Percentiles rank a stretch among this genome's conserved stretches.
Conservation (phyloP, 495 filamentous ascomycete genomes). For the Arthonia radiata region DNA sequence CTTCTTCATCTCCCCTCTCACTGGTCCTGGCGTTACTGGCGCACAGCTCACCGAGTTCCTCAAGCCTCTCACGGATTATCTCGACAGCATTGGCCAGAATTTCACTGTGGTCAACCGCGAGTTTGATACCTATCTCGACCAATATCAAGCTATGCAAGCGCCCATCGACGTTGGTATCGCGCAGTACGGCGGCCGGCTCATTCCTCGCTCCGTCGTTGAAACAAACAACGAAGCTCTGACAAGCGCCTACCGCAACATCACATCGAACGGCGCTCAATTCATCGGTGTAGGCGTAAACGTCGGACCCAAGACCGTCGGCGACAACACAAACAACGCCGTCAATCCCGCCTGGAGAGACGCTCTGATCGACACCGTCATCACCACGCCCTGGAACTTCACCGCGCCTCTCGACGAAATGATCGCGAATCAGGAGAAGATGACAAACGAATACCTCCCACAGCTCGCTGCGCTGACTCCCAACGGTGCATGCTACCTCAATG, state of each 20-base stretch:
- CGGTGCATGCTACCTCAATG: constrained; percentile 22
- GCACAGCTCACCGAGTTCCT: constrained; percentile 17
- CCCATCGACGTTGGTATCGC: constrained; percentile 20
- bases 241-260: constrained; percentile 16
- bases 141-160: constrained; percentile 23
- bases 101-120: constrained; percentile 13
- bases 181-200: constrained; percentile 33
- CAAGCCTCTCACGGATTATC: constrained; percentile 20
- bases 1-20: constrained; percentile 21
- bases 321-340: constrained; percentile 27
- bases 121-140: constrained; percentile 19
- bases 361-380: constrained; percentile 18
- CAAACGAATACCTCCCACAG: constrained; percentile 18
- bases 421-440: constrained; percentile 15
- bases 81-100: constrained; percentile 14
- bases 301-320: constrained; percentile 19
- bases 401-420: constrained; percentile 17
- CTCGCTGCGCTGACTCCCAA: constrained; percentile 14
- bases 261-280: constrained; percentile 18
- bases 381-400: constrained; percentile 18
- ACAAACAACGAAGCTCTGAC: constrained; percentile 23
- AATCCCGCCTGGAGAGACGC: constrained; percentile 34
- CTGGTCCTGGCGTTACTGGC: constrained; percentile 19
- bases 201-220: constrained; percentile 24
- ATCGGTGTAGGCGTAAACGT: constrained; percentile 20